These are phyloP conservation scores for Kazachstania taianensis DNA, from an alignment of 805 yeast genomes.

Conservation along the genomic window DNA sequence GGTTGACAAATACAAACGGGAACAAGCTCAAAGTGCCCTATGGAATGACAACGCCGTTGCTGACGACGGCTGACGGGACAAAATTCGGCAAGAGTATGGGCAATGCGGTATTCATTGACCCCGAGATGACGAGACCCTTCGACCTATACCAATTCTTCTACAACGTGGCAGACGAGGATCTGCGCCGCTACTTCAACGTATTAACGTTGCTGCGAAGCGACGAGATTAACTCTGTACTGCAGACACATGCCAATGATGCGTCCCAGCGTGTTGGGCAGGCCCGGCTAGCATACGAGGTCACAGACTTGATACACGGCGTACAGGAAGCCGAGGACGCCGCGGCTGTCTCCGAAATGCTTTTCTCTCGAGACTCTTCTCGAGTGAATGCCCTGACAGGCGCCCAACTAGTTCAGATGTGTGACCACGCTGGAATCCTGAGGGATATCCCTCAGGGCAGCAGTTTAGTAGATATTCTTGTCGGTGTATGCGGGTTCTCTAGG, in stretches of 20 bases:
- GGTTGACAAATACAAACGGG: conserved; percentile 25
- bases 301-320: conserved; percentile 78
- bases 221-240: conserved; percentile 45
- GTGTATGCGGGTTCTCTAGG: conserved; percentile 33
- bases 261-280: conserved; percentile 63
- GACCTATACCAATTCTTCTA: conserved; percentile 79
- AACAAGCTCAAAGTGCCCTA: conserved; percentile 31
- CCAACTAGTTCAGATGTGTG: conserved; percentile 11
- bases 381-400: conserved; percentile 7
- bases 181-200: conserved; percentile 54
- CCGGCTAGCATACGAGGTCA: conserved; percentile 67
- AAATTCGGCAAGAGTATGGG: conserved; percentile 97
- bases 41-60: conserved; percentile 83
- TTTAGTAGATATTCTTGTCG: conserved; percentile 43
- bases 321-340: conserved; percentile 64
- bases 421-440: conserved; percentile 17
- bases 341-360: conserved; percentile 55
- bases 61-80: conserved; percentile 81
- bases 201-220: conserved; percentile 69
- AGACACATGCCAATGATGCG: conserved; percentile 57
- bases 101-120: conserved; percentile 83
- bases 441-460: conserved; percentile 28
- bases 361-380: too few relatives aligned
- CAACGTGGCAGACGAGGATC: conserved; percentile 68
- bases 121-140: conserved; percentile 64